Percentiles rank a stretch among this genome's conserved stretches.
Conservation (phyloP, 2,329 filamentous ascomycete genomes). For the Orbilia brochopaga region DNA sequence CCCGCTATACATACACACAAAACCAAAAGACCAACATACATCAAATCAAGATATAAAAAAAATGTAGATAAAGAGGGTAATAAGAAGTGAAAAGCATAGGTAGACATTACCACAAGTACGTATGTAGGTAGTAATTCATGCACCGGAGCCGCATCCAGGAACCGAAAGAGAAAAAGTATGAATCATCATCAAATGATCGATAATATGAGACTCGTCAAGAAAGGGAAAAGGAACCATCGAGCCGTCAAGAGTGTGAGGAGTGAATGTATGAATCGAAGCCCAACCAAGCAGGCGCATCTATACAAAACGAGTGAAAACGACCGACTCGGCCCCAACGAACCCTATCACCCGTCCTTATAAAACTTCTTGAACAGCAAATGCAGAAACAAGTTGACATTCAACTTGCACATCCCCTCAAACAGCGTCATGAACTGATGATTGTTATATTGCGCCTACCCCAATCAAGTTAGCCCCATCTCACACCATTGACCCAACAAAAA, state of each 20-base stretch:
- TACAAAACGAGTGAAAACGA: background rate
- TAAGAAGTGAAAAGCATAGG: too few species aligned
- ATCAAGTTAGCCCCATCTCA: constrained; percentile 22
- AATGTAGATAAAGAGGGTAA: too few species aligned
- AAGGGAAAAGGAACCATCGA: background rate
- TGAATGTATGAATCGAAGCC: constrained; percentile 18
- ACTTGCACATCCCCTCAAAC: constrained; percentile 81
- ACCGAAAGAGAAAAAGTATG: constrained; percentile 8
- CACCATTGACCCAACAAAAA: background rate
- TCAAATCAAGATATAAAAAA: too few species aligned
- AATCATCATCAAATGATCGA: constrained; percentile 11
- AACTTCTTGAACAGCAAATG: constrained; percentile 99
- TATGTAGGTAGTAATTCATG: constrained; percentile 29
- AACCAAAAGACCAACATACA: too few species aligned
- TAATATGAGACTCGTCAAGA: constrained; percentile 29
- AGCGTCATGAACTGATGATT: constrained; percentile 94
- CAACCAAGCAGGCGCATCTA: constrained; percentile 21
- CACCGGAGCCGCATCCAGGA: too few species aligned
- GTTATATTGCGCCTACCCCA: constrained; percentile 83
- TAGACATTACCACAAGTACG: too few species aligned
- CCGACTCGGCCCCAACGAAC: too few species aligned
- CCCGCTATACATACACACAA: too few species aligned
- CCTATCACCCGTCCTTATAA: constrained; percentile 71
- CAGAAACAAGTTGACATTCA: constrained; percentile 96
- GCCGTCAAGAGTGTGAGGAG: background rate